phyloP scores from a whole-genome alignment of 768 basidiomycete species.

The Trametopsis cervina region DNA sequence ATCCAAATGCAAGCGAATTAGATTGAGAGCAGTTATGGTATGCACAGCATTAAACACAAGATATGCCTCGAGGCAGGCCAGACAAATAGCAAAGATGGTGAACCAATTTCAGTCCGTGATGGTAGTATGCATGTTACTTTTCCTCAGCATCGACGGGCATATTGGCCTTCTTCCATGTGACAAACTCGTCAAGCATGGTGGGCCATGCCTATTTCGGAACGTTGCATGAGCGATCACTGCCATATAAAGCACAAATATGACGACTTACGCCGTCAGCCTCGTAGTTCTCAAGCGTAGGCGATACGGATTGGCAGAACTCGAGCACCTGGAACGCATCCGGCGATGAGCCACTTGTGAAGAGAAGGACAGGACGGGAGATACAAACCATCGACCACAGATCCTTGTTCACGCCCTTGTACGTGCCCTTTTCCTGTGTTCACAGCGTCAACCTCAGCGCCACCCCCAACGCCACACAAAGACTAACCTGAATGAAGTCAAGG shows the following conservation, averaged over 20 bases:
- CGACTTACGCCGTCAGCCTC: constrained; percentile 63
- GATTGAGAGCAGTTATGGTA: no score
- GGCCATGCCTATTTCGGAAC: constrained; percentile 61
- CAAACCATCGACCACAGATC: constrained; percentile 83
- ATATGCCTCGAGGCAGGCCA: no score
- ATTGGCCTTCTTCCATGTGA: constrained; percentile 53
- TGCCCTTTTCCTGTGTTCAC: constrained; percentile 34
- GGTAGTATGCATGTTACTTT: no score
- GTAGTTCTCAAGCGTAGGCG: constrained; percentile 55
- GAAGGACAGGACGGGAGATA: constrained; percentile 3
- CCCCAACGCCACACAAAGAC: neutral
- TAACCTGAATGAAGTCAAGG: constrained; percentile 49
- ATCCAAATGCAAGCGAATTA: no score
- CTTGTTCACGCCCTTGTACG: constrained; percentile 74
- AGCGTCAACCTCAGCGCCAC: neutral
- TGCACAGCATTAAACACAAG: no score
- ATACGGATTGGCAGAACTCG: constrained; percentile 66
- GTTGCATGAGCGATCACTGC: neutral
- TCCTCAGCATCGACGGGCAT: no score
- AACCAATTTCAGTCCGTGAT: no score
- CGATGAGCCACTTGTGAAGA: neutral
- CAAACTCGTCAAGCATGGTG: constrained; percentile 75
- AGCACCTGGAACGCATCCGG: constrained; percentile 42
- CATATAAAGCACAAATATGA: constrained; percentile 18
- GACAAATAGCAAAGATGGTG: no score